Base-by-base conservation (phyloP, 2,329 filamentous ascomycete genomes). In the Aspergillus arachidicola region DNA sequence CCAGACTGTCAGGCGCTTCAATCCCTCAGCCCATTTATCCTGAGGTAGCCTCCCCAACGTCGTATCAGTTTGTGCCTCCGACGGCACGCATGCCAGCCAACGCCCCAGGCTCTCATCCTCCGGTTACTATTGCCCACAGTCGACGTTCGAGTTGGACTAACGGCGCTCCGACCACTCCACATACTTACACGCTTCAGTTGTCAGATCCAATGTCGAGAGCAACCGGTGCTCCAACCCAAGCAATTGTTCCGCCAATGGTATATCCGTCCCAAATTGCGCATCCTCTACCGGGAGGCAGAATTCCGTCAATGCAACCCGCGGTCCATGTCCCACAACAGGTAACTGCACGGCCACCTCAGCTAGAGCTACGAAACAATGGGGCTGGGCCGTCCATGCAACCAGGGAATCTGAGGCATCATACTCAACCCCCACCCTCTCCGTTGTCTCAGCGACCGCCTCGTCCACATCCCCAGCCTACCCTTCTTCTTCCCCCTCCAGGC, bases 401-500 rank as follows among this genome's bases (percentile, higher is more conserved):
- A 19, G 26, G n/a, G 16, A 30, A 51, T 23, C 30, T 21, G 28
- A 26, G 12, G 11, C 21, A 19, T 32, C 32, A 32, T 14, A 23
- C 21, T 21, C 57, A 34, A 34, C 12, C 28, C 21, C 57, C 57
- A 21, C 21, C 23, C 10, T 32, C 28, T 36, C 21, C 43, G 14
- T 9, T 34, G 23, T 28, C 21, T n/a, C 56, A 23, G n/a, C 43
- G 26, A 50, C n/a, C 2, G 10, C 55, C 43, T 36, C 46, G 14
- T 50, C 48, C 48, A 10, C 26, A 4, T 51, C 28, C 28, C 19
- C 38, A 26, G 26, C 34, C 53, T 12, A 46, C 23, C 30, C 41
- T 60, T 58, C 66, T 80, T 7, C 71, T 84, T 36, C 82, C 81
- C 51, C 75, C 69, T 21, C 63, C 68, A 1, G 75, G 75, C 10